Evolutionary conservation across 164 flowering plant species (phyloP), one percentile per base, ranked within the genome.

Genomic region (Berberis vulgaris): DNA sequence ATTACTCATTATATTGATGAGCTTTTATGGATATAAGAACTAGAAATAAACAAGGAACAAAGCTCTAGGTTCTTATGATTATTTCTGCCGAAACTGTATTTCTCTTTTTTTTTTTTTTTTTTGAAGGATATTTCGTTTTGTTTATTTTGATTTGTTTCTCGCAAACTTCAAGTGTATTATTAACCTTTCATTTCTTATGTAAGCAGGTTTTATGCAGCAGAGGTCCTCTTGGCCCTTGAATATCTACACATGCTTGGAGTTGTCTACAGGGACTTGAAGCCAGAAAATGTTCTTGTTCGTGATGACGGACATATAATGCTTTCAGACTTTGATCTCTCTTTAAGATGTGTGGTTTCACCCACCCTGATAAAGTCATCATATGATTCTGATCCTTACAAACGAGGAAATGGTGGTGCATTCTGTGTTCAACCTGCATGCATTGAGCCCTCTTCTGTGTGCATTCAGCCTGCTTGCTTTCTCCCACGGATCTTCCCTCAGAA

Each of bases 261-360:
- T 62, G 93, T 88, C 47, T 91, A 91, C 77, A 65, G 97, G 67
- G 97, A 91, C 75, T 71, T 91, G 64, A 91, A 91, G 80, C 97
- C 97, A 43, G 97, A 91, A 72, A 91, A 91, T 69, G 96, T 91
- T 45, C 81, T 91, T 59, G 94, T 91, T 41, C 94, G 94, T 57
- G 97, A 91, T 61, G 96, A 89, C 71, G 96, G 96, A 65, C 97
- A 91, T 81, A 88, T 91, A 58, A 91, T 91, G 97, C 91, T 91
- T 26, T 84, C 96, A 45, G 97, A 91, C 57, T 91, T 88, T 65
- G 96, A 91, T 72, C 96, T 91, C 67, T 87, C 97, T 43, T 69
- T 88, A 10, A 78, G 96, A 71, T 91, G 96, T 64, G 79, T 86
- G 8, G 91, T 86, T 59, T 88, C 91, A 59, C 97, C 97, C 4